Base-by-base conservation (phyloP, 345 rosid genomes). In the Erucastrum elatum region DNA sequence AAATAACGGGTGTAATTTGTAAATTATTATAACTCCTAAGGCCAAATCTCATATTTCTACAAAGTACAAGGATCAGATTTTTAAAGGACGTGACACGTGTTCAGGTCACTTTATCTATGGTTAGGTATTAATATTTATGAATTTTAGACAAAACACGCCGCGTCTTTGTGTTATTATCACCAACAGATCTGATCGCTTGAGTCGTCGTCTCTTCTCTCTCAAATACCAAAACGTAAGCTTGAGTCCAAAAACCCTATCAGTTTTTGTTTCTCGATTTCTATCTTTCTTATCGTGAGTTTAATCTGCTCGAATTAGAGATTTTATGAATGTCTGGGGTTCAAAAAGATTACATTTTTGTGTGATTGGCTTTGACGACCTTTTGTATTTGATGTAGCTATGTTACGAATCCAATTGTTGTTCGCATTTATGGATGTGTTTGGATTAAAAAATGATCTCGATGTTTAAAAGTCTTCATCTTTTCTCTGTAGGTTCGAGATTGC, bases 141-240 rank as follows among this genome's bases (percentile, higher is more conserved):
- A 69, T 12, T 49, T 65, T 37, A 68, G 75, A 74, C 30, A 66
- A 16, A 62, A 74, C 61, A 11, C 82, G 74, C 78, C 65, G 77
- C 75, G 82, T 80, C 79, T 53, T 71, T 74, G 82, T 74, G 70
- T 62, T n/a, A 11, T n/a, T 46, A 46, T 46, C 15, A 46, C 2
- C 59, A 75, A 70, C 74, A 80, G 83, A 80, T 80, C 83, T 75
- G 65, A 80, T 75, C 83, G 72, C 76, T 17, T 12, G 8, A 7
- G 2, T 31, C 70, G 39, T 70, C 79, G 78, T 75, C 74, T 74
- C 65, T 71, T 65, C 61, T 64, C 68, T 5, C 51, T n/a, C 56
- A n/a, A 30, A 15, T 37, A 75, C 33, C 39, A 35, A 39, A 9
- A 39, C 72, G 71, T 75, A 69, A 15, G 76, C 56, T 29, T 64